phyloP scores from a whole-genome alignment of 1,139 yeast species.

The Suhomyces coccinellae region DNA sequence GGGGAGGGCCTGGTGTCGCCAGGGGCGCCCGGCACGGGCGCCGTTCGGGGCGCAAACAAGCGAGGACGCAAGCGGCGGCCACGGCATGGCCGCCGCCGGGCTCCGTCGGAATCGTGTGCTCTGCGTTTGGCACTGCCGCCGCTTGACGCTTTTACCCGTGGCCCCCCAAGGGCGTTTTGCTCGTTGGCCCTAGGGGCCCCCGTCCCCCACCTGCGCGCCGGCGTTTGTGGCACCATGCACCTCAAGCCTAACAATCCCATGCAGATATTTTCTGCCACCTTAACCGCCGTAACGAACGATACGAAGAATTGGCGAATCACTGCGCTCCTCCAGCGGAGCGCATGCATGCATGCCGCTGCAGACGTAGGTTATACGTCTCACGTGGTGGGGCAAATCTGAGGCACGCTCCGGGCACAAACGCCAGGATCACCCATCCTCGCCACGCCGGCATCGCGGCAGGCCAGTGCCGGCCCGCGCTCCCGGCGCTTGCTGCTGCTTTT shows the following conservation, averaged over 20 bases:
- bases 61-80: too few species aligned
- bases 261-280: slow-evolving; percentile 1
- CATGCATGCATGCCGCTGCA: background rate
- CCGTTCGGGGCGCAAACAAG: too few species aligned
- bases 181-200: too few species aligned
- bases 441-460: too few species aligned
- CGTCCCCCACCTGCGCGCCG: background rate
- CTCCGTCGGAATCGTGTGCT: background rate
- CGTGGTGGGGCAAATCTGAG: background rate
- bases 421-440: too few species aligned
- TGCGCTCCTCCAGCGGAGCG: background rate
- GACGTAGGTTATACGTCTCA: background rate
- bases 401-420: background rate
- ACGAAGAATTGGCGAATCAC: slow-evolving; percentile 6
- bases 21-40: too few species aligned
- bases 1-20: too few species aligned
- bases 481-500: too few species aligned
- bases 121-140: background rate
- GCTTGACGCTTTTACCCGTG: background rate
- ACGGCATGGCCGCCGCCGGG: too few species aligned
- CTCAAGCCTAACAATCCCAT: slow-evolving; percentile 3
- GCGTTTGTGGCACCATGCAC: slow-evolving; percentile 1
- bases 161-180: too few species aligned
- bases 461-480: background rate
- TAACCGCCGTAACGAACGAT: slow-evolving; percentile 6